Evolutionary conservation across 306 rosid genomes (phyloP), one percentile per base, ranked within the genome.

Genomic region (Morella rubra): DNA sequence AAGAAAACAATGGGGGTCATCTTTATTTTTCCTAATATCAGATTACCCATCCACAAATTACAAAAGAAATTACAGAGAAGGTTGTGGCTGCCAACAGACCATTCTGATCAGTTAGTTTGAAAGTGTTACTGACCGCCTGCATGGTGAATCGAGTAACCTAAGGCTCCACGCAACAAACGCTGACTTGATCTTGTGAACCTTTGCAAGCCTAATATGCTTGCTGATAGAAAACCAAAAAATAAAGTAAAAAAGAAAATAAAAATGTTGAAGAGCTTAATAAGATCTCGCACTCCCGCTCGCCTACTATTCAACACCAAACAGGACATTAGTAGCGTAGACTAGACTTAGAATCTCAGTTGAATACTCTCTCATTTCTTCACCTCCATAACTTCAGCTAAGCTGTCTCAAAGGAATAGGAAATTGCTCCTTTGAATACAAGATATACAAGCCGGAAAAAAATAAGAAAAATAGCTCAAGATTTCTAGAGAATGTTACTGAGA

Each of bases 341-440:
- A 47, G 52, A 15, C 16, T 22, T 40, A 4, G 37, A 8, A 64
- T 40, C 20, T 41, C 9, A 41, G 69, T 18, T 9, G 7, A 95
- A 82, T 76, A 80, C 82, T 91, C 82, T 91, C 92, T 97, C 99
- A 95, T 79, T 91, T 92, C 86, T 86, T 95, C 90, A 95, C 45
- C 84, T 92, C 97, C 97, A 95, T 95, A 60, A 97, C 99, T 75
- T 95, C 97, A 20, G 97, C 97, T 50, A 97, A 87, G 68, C 96
- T 95, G 81, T 96, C 97, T 81, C 92, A 97, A 1, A 92, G 37
- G 37, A 32, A 32, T 32, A 32, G 37, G 37, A 32, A 32, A 2
- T 2, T 32, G 37, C 37, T 32, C 37, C 37, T 32, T 32, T 32
- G 37, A 32, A 32, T 2, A 32, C 37, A 32, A 32, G 37, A 32